Conservation (phyloP, 2,329 filamentous ascomycete genomes). For the Fusarium foetens region DNA sequence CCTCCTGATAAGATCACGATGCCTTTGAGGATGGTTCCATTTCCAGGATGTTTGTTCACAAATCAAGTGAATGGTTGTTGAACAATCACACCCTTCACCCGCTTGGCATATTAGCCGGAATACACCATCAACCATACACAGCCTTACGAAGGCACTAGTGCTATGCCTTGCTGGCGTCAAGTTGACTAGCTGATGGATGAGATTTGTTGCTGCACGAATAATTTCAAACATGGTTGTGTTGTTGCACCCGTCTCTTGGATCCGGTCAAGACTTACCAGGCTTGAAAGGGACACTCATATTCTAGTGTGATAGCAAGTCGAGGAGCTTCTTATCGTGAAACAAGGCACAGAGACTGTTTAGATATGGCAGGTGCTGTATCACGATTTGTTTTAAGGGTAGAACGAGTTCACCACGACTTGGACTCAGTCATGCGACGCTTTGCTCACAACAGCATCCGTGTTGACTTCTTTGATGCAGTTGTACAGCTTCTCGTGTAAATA, state of each 20-base stretch:
- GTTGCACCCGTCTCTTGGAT: background rate
- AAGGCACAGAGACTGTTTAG: background rate
- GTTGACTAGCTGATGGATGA: background rate
- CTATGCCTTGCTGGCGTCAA: background rate
- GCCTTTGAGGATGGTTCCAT: background rate
- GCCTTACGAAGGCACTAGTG: background rate
- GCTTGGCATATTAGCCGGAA: constrained; percentile 8
- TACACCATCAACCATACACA: constrained; percentile 1
- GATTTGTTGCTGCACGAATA: background rate
- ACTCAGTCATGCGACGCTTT: background rate
- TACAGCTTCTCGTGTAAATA: background rate
- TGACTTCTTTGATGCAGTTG: background rate
- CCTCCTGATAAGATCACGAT: background rate
- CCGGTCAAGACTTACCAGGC: background rate
- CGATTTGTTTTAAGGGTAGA: background rate
- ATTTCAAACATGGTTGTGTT: constrained; percentile 3
- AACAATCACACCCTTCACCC: background rate
- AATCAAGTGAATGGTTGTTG: background rate
- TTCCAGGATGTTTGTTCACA: background rate
- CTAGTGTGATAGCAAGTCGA: background rate
- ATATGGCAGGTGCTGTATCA: background rate
- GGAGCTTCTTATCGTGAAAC: background rate
- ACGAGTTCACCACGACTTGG: background rate
- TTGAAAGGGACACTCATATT: background rate
- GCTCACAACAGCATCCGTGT: background rate